Evolutionary conservation across 1,284 basidiomycete species (phyloP).

Genomic region (Melampsora occidentalis): DNA sequence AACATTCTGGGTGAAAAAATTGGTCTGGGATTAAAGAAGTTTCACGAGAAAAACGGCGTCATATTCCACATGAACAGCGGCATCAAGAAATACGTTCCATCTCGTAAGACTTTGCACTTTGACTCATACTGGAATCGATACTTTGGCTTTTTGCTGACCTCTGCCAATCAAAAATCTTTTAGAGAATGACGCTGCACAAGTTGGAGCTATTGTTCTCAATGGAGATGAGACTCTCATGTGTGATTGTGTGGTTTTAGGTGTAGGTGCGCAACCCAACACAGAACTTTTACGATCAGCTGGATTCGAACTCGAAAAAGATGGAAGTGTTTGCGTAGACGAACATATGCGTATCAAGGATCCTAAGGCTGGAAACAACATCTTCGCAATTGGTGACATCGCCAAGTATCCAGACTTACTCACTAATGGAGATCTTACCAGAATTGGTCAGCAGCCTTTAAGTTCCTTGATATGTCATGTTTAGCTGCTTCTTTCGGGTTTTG

Average conservation of each 20-base stretch:
- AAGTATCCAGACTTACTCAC: conserved; percentile 64
- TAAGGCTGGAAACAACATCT: conserved; percentile 62
- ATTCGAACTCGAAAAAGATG: conserved; percentile 60
- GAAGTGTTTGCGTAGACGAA: conserved; percentile 77
- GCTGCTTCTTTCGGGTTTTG: background rate
- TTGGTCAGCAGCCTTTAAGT: conserved; percentile 4
- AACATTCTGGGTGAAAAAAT: conserved; percentile 75
- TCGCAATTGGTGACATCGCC: conserved; percentile 87
- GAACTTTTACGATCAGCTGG: conserved; percentile 72
- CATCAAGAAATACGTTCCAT: conserved; percentile 49
- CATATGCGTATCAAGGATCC: conserved; percentile 66
- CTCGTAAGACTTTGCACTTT: conserved; percentile 55
- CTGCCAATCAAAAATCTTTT: conserved; percentile 42
- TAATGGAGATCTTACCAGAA: conserved; percentile 24
- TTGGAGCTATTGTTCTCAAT: conserved; percentile 66
- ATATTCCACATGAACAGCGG: conserved; percentile 51
- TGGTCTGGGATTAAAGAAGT: conserved; percentile 71
- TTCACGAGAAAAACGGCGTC: conserved; percentile 51
- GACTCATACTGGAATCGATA: conserved; percentile 19
- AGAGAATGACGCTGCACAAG: conserved; percentile 52
- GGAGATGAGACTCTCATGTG: conserved; percentile 66
- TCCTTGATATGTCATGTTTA: background rate
- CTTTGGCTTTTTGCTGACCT: conserved; percentile 37
- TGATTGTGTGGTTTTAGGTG: conserved; percentile 81
- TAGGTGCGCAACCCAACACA: conserved; percentile 83